Evolutionary conservation across 345 rosid genomes (phyloP), one percentile per base, ranked within the genome.

Genomic region (Brassica juncea): DNA sequence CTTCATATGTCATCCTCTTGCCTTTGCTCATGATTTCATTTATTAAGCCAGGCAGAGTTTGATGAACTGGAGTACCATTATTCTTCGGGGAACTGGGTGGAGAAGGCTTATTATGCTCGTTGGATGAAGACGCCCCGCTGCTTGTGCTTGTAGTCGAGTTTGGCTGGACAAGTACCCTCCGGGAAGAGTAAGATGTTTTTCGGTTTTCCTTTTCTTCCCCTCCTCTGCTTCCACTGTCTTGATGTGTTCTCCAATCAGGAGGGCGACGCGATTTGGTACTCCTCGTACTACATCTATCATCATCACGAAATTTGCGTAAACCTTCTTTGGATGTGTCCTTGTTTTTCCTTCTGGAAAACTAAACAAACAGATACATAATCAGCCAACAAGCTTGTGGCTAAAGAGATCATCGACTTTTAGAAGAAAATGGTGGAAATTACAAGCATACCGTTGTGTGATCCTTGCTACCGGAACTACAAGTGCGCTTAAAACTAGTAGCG

Each of bases 11-110:
- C 99, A 92, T 93, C 78, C 95, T 91, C 84, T 76, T 86, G 75
- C 99, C 92, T 89, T 90, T 88, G 88, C 94, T 89, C 98, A 93
- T 90, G 63, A 96, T 96, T 75, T 93, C 97, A 80, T 88, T 90
- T 74, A 96, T 90, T 86, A 93, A 82, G 37, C 92, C 97, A 30
- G 99, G 97, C 83, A 95, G 84, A 25, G 99, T 93, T 70, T 83
- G 92, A 85, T 85, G 90, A 66, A 84, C 88, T 64, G 88, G 87
- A 71, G 79, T 85, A 55, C 70, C 81, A 28, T 71, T 72, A 73
- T 84, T 86, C 84, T 85, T 84, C 1, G 94, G 94, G 32, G 96
- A 88, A 83, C 78, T 75, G 37, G 76, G 92, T n/a, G 88, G 67
- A 55, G 89, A 90, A 59, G 92, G 87, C 77, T 78, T 72, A 80